Percentiles rank a stretch among this genome's conserved stretches.
Conservation (phyloP, 2,329 filamentous ascomycete species). For the Aspergillus glaucus region DNA sequence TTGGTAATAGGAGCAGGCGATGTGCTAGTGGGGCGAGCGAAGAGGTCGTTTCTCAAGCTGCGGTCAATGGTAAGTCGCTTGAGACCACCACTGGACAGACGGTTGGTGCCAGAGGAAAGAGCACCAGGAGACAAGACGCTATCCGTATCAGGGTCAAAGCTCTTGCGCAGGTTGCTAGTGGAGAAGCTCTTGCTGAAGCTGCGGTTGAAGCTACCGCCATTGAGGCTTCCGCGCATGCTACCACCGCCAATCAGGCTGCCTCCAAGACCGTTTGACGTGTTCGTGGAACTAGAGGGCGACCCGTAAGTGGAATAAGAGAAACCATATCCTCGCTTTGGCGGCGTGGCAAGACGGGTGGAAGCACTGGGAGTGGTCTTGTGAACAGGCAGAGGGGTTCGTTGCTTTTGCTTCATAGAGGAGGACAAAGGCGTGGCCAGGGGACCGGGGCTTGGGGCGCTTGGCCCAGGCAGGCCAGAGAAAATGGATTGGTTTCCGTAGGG, state of each 20-base stretch:
- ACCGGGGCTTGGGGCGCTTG: constrained; percentile 65
- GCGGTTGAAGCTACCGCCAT: constrained; percentile 55
- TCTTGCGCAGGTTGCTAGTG: constrained; percentile 75
- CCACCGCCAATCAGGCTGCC: constrained; percentile 54
- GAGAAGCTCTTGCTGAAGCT: constrained; percentile 82
- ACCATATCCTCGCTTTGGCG: constrained; percentile 80
- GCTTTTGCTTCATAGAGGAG: constrained; percentile 67
- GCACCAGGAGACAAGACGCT: constrained; percentile 81
- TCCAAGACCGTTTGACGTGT: constrained; percentile 61
- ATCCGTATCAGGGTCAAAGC: constrained; percentile 68
- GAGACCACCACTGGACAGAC: constrained; percentile 63
- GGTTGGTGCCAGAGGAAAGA: constrained; percentile 63
- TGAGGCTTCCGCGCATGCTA: constrained; percentile 31
- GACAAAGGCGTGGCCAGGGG: constrained; percentile 86
- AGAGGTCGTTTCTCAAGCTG: constrained; percentile 64
- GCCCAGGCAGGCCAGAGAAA: constrained; percentile 64
- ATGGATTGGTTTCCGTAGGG: constrained; percentile 86
- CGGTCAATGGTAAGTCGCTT: constrained; percentile 93
- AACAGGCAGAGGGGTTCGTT: constrained; percentile 72
- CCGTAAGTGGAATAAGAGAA: constrained; percentile 92
- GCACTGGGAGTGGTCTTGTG: constrained; percentile 81
- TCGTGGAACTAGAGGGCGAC: constrained; percentile 64
- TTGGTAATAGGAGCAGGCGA: constrained; percentile 29
- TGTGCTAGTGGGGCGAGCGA: constrained; percentile 38
- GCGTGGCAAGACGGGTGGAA: constrained; percentile 71